Base-by-base conservation (phyloP, 1,139 yeast genomes). In the Eremothecium cymbalariae region DNA sequence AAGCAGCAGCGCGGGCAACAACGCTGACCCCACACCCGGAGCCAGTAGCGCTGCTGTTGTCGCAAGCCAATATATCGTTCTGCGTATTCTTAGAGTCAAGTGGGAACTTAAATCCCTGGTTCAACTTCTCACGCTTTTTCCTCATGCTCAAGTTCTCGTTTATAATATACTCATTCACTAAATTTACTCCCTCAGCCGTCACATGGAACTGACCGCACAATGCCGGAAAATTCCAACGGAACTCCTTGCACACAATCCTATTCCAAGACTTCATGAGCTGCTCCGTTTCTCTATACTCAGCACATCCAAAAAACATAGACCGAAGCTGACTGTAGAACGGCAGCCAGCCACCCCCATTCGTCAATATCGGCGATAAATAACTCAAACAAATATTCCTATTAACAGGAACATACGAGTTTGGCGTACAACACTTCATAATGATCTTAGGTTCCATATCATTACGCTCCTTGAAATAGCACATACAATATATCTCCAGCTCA, bases 171-270 rank as follows among this genome's bases (percentile, higher is more conserved):
- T 30, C 38, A 12, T 17, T 18, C 14, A 40, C 39, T 11, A 31
- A 14, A n/a, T 15, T 25, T 6, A 13, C n/a, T 15, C 39, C 43
- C 15, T 25, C 18, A 9, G 20, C 31, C 8, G 30, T 22, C 11
- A 37, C 31, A 8, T 8, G 4, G 15, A 13, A 29, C 5, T 18
- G n/a, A 4, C 18, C 23, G 18, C 15, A 21, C 8, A 53, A 34
- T 22, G 52, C 55, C 8, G 60, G 60, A 33, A 54, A 56, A 11
- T 41, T 29, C 6, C 29, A n/a, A 17, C 43, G 48, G 34, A 56
- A 56, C 11, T 48, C 53, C 34, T 45, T 46, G 27, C 45, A 42
- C 37, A 54, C 43, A 2, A 52, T 43, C 23, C 60, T 45, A 34
- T 56, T 56, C 60, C 60, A 56, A 7, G 55, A 53, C 22, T 34